phyloP scores from a whole-genome alignment of 2,329 filamentous ascomycete species.

The Aspergillus spinulosporus region DNA sequence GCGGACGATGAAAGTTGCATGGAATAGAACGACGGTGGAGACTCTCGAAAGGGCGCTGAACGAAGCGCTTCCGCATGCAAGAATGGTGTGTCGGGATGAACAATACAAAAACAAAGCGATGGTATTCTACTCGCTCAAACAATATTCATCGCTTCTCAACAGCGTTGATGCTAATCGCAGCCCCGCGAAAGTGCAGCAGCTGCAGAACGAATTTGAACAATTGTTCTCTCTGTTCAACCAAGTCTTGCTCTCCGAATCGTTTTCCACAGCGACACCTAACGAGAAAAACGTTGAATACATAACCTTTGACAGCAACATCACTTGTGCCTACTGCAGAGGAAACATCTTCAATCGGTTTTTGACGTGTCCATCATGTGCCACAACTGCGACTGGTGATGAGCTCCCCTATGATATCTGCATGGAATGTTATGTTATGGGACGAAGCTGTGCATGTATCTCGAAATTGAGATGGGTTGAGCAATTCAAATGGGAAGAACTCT shows the following conservation, averaged over 20 bases:
- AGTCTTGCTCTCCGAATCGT: slow-evolving; percentile 83
- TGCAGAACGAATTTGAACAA: slow-evolving; percentile 79
- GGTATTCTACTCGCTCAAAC: slow-evolving; percentile 79
- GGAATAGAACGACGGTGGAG: slow-evolving; percentile 93
- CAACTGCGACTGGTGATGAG: slow-evolving; percentile 71
- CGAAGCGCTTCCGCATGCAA: slow-evolving; percentile 84
- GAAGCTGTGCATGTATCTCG: slow-evolving; percentile 86
- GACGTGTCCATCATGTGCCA: slow-evolving; percentile 81
- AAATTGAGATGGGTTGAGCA: slow-evolving; percentile 89
- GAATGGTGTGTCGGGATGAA: slow-evolving; percentile 92
- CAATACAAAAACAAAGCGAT: slow-evolving; percentile 99
- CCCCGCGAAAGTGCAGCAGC: slow-evolving; percentile 61
- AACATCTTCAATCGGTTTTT: slow-evolving; percentile 98
- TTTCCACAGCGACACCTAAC: slow-evolving; percentile 61
- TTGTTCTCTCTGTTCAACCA: slow-evolving; percentile 76
- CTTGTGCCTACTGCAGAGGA: slow-evolving; percentile 90
- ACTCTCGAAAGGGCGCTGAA: slow-evolving; percentile 82
- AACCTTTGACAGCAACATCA: slow-evolving; percentile 85
- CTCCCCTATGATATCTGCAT: slow-evolving; percentile 86
- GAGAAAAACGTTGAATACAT: slow-evolving; percentile 73
- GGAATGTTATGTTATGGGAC: slow-evolving; percentile 98
- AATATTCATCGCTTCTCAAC: slow-evolving; percentile 66
- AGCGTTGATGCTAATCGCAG: slow-evolving; percentile 54
- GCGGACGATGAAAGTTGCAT: slow-evolving; percentile 93
- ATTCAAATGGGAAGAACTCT: slow-evolving; percentile 78